Percentiles rank a stretch among this genome's conserved stretches.
Evolutionary conservation across 768 basidiomycete species (phyloP).

Genomic region (Rhodotorula diobovata): DNA sequence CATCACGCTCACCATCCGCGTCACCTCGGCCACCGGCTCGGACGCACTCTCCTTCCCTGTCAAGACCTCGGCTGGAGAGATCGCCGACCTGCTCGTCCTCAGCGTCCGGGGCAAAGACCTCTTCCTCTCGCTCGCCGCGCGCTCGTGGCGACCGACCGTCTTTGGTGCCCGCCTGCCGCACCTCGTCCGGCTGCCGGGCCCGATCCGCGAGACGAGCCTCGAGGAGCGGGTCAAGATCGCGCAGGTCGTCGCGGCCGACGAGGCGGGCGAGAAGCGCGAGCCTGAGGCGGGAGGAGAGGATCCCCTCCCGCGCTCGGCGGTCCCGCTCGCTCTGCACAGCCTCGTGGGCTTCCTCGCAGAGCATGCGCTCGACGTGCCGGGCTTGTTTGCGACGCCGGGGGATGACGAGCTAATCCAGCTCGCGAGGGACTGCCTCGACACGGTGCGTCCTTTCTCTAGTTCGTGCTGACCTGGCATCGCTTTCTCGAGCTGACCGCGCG

Average conservation of each 20-base stretch:
- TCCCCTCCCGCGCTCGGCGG: background rate
- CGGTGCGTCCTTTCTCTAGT: background rate
- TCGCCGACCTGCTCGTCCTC: conserved; percentile 28
- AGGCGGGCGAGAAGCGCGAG: background rate
- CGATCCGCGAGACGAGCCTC: conserved; percentile 7
- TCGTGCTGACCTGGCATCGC: no score
- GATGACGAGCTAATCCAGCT: background rate
- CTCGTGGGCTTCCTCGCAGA: conserved; percentile 25
- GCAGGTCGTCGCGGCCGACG: background rate
- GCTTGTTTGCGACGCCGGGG: conserved; percentile 19
- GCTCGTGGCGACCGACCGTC: conserved; percentile 16
- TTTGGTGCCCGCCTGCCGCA: conserved; percentile 14
- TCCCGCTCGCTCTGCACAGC: conserved; percentile 14
- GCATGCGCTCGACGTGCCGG: conserved; percentile 12
- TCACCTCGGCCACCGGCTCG: conserved; percentile 4
- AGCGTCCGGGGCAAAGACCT: conserved; percentile 29
- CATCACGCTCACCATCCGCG: conserved; percentile 20
- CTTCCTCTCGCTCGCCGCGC: conserved; percentile 27
- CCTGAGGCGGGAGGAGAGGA: background rate
- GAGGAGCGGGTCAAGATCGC: conserved; percentile 5
- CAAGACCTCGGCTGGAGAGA: background rate
- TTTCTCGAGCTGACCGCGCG: background rate
- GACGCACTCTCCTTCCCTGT: conserved; percentile 10
- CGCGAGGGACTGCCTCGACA: conserved; percentile 22
- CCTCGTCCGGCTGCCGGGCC: conserved; percentile 7